Evolutionary conservation across 179 eudicot genomes (phyloP).

Genomic region (Gypsophila paniculata): DNA sequence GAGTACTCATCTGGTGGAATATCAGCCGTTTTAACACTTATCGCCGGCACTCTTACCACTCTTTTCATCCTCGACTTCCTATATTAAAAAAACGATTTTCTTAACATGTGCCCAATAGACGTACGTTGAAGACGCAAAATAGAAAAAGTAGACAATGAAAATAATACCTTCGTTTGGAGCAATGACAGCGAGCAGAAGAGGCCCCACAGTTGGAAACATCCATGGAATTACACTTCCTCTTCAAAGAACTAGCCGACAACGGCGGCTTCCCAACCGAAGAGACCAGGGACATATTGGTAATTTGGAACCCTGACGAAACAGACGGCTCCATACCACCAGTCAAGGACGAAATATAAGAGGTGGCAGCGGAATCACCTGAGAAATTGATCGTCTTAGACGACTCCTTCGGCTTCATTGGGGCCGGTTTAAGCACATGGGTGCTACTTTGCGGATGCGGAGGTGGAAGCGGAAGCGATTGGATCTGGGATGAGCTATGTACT

Average conservation of each 20-base stretch:
- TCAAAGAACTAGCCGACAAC: conserved; percentile 28
- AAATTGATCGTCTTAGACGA: conserved; percentile 35
- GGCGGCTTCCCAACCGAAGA: conserved; percentile 41
- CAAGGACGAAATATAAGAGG: conserved; percentile 34
- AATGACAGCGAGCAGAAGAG: conserved; percentile 41
- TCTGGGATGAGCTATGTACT: conserved; percentile 26
- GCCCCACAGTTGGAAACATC: conserved; percentile 35
- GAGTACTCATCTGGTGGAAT: conserved; percentile 79
- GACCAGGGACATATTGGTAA: conserved; percentile 34
- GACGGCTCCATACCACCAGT: conserved; percentile 40
- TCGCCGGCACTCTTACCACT: conserved; percentile 66
- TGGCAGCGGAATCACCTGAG: conserved; percentile 28
- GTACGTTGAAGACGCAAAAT: too few relatives aligned
- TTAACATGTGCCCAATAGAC: too few relatives aligned
- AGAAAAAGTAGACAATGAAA: not conserved
- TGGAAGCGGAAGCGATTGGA: conserved; percentile 29
- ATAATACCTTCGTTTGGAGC: conserved; percentile 35
- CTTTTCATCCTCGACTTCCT: conserved; percentile 70
- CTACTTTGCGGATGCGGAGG: too few relatives aligned
- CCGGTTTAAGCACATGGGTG: too few relatives aligned
- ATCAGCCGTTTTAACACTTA: conserved; percentile 70
- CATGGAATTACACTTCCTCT: conserved; percentile 36
- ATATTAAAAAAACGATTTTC: not conserved
- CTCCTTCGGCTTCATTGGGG: conserved; percentile 20
- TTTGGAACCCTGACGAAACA: conserved; percentile 41